phyloP scores from a whole-genome alignment of 2,329 filamentous ascomycete genomes.

The Fusarium floridanum region DNA sequence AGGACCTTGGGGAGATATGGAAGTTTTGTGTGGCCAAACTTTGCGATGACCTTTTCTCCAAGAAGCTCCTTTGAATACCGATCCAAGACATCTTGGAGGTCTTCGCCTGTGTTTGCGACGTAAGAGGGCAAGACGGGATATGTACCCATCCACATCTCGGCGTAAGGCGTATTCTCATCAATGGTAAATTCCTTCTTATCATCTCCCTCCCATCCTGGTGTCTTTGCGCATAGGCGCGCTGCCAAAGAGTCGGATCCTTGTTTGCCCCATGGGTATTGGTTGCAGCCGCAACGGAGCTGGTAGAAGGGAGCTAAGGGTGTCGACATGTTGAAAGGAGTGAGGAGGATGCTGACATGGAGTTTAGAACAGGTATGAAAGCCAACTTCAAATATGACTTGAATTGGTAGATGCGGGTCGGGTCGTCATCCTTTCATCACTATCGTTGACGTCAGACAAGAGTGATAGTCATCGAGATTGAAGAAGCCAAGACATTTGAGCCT shows the following conservation, averaged over 20 bases:
- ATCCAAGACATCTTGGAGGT: conserved; percentile 74
- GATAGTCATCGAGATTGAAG: conserved; percentile 12
- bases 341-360: neutral
- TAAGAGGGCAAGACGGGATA: conserved; percentile 78
- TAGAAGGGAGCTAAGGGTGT: conserved; percentile 52
- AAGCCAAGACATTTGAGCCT: neutral
- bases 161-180: conserved; percentile 73
- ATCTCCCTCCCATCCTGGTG: conserved; percentile 60
- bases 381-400: conserved; percentile 5
- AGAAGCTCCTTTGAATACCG: conserved; percentile 72
- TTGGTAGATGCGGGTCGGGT: neutral
- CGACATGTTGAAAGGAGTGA: conserved; percentile 23
- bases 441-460: conserved; percentile 38
- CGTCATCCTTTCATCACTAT: conserved; percentile 43
- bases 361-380: no score
- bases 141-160: conserved; percentile 81
- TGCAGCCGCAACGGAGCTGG: conserved; percentile 61
- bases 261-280: conserved; percentile 80
- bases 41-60: conserved; percentile 70
- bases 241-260: conserved; percentile 74
- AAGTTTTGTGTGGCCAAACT: conserved; percentile 71
- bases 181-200: conserved; percentile 66
- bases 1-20: conserved; percentile 82
- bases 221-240: conserved; percentile 74
- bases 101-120: conserved; percentile 71